A percentile compares a stretch with the other conserved stretches of the same genome.
Conservation (phyloP, 2,329 filamentous ascomycete genomes). For the Colletotrichum theobromicola region DNA sequence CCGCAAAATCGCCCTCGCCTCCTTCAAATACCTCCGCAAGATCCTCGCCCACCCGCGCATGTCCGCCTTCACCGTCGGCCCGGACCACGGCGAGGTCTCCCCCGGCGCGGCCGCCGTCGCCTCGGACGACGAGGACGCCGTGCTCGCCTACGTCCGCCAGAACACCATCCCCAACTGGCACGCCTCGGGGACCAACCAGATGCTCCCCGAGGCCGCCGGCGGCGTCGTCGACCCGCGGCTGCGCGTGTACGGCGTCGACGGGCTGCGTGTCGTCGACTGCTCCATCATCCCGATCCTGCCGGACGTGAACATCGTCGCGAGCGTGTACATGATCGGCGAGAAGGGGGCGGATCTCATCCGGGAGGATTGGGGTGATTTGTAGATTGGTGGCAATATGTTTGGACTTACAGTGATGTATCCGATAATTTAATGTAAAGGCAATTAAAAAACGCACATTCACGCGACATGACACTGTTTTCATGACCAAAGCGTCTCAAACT, state of each 20-base stretch:
- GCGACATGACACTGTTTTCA: too few relatives aligned
- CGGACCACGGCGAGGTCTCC: slow-evolving; percentile 27
- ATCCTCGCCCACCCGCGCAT: slow-evolving; percentile 30
- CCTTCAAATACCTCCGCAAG: slow-evolving; percentile 35
- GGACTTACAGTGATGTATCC: background rate
- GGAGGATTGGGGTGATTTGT: slow-evolving; percentile 26
- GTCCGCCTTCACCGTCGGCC: slow-evolving; percentile 27
- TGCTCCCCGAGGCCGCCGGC: slow-evolving; percentile 41
- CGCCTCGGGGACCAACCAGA: slow-evolving; percentile 53
- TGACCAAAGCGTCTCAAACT: too few relatives aligned
- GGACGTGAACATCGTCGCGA: slow-evolving; percentile 33
- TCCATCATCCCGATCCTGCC: slow-evolving; percentile 50
- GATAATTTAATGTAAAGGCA: background rate
- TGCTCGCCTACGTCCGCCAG: slow-evolving; percentile 31
- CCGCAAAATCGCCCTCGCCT: slow-evolving; percentile 34
- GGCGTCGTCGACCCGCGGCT: slow-evolving; percentile 33
- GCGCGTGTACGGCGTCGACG: slow-evolving; percentile 61
- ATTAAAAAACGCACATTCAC: too few relatives aligned
- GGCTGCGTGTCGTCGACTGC: slow-evolving; percentile 51
- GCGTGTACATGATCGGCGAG: slow-evolving; percentile 31
- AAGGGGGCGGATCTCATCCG: slow-evolving; percentile 34
- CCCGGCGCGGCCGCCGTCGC: slow-evolving; percentile 23
- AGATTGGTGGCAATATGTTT: background rate
- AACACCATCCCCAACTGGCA: slow-evolving; percentile 41
- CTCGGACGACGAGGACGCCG: slow-evolving; percentile 28